These are phyloP conservation scores for Fragilaria radians DNA, from an alignment of 108 stramenopile genomes.

Conservation along the genomic window DNA sequence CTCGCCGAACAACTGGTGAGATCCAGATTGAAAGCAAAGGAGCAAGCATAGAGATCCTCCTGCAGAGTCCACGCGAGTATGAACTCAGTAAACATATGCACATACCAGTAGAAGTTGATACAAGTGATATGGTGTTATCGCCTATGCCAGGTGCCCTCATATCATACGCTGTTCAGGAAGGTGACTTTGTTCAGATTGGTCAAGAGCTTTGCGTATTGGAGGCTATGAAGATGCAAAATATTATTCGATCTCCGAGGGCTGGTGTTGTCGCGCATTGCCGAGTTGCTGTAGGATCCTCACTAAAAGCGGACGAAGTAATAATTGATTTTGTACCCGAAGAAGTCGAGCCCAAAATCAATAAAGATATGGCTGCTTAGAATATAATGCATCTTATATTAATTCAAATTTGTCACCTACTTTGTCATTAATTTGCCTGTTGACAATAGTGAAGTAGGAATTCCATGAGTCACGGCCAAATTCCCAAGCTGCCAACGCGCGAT, in stretches of 20 bases:
- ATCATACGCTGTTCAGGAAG: conserved; percentile 58
- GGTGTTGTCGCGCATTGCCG: conserved; percentile 56
- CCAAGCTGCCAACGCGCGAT: conserved; percentile 44
- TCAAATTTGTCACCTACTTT: conserved; percentile 71
- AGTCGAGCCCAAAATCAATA: background rate
- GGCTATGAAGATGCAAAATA: conserved; percentile 99
- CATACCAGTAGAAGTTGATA: conserved; percentile 58
- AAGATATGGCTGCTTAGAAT: conserved; percentile 2
- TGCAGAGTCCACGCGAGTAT: conserved; percentile 78
- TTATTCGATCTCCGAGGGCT: conserved; percentile 73
- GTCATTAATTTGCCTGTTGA: conserved; percentile 47
- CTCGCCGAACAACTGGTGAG: conserved; percentile 15
- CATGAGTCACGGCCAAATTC: conserved; percentile 65
- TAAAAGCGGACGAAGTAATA: conserved; percentile 65
- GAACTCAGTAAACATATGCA: conserved; percentile 71
- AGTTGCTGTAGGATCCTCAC: conserved; percentile 50
- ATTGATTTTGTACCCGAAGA: conserved; percentile 33
- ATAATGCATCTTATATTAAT: conserved; percentile 10
- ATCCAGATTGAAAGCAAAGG: conserved; percentile 56
- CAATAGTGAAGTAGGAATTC: conserved; percentile 60
- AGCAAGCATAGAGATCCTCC: conserved; percentile 45
- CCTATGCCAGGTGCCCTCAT: conserved; percentile 97
- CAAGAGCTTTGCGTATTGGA: conserved; percentile 93
- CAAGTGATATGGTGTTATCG: conserved; percentile 30
- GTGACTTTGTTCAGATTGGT: conserved; percentile 86